A percentile compares a stretch with the other conserved stretches of the same genome.
Conservation (phyloP, 306 rosid species). For the Biancaea sappan region DNA sequence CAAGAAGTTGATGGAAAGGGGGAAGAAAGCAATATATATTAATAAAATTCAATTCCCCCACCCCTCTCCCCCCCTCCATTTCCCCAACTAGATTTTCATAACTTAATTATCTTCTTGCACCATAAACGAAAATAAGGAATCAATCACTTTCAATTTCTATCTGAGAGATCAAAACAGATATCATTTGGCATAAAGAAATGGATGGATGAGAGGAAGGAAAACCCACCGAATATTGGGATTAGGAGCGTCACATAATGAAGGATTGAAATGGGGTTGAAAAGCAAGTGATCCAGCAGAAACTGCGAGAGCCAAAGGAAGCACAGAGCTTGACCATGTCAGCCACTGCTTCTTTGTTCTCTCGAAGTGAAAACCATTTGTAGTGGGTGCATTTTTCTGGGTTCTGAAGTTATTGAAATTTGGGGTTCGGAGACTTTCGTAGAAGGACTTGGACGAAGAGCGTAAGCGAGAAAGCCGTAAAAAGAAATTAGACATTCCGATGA, state of each 20-base stretch:
- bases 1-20: neutral
- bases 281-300: conserved; percentile 69
- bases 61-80: no score
- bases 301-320: conserved; percentile 74
- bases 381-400: conserved; percentile 12
- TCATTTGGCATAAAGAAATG: neutral
- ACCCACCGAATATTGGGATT: conserved; percentile 41
- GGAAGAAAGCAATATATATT: neutral
- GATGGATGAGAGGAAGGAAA: neutral
- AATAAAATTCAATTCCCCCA: neutral
- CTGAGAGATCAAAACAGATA: neutral
- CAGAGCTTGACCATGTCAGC: conserved; percentile 42
- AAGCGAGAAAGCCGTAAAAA: conserved; percentile 62
- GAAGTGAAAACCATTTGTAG: conserved; percentile 29
- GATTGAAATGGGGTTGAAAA: conserved; percentile 48
- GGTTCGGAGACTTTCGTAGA: conserved; percentile 34
- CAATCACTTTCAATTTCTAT: neutral
- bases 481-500: conserved; percentile 37
- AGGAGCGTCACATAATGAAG: conserved; percentile 56
- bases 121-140: neutral
- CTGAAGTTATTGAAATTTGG: conserved; percentile 24
- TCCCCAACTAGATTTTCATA: neutral
- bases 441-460: conserved; percentile 58
- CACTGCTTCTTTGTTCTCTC: conserved; percentile 25
- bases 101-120: neutral